phyloP scores from a whole-genome alignment of 176 grass and related monocot genomes.

The Eragrostis curvula region DNA sequence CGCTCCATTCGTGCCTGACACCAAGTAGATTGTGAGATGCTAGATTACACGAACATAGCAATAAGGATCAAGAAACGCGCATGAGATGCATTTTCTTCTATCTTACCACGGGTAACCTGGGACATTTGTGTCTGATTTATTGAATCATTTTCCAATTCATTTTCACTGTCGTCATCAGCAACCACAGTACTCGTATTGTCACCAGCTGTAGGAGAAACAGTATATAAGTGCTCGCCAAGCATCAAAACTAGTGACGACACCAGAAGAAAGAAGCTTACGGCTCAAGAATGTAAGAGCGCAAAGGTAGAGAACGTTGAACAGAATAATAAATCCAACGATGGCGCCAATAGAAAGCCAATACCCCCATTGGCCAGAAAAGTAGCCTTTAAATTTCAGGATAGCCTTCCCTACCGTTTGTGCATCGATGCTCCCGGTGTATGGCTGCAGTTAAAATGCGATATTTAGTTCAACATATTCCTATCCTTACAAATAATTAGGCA shows the following conservation, averaged over 20 bases:
- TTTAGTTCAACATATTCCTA: conserved; percentile 29
- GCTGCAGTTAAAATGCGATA: conserved; percentile 43
- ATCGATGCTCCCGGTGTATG: conserved; percentile 56
- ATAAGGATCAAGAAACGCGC: neutral
- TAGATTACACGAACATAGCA: neutral
- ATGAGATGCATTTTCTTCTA: neutral
- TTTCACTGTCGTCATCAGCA: conserved; percentile 47
- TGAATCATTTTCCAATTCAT: conserved; percentile 38
- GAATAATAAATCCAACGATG: conserved; percentile 60
- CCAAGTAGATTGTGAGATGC: neutral
- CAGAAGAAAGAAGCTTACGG: conserved; percentile 52
- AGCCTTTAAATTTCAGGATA: conserved; percentile 77
- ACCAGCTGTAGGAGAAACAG: conserved; percentile 49
- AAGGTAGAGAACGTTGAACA: conserved; percentile 79
- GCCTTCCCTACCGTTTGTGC: conserved; percentile 76
- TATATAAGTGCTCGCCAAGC: conserved; percentile 17
- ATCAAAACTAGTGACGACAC: neutral
- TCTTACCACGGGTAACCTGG: conserved; percentile 20
- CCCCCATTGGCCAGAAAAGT: conserved; percentile 59
- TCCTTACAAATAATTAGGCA: conserved; percentile 10
- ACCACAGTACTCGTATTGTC: conserved; percentile 44
- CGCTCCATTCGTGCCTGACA: conserved; percentile 30
- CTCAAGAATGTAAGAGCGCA: conserved; percentile 66
- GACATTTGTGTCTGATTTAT: conserved; percentile 27
- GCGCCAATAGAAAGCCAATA: conserved; percentile 84